phyloP scores from a whole-genome alignment of 805 yeast species.

The Ogataea populi-albae region DNA sequence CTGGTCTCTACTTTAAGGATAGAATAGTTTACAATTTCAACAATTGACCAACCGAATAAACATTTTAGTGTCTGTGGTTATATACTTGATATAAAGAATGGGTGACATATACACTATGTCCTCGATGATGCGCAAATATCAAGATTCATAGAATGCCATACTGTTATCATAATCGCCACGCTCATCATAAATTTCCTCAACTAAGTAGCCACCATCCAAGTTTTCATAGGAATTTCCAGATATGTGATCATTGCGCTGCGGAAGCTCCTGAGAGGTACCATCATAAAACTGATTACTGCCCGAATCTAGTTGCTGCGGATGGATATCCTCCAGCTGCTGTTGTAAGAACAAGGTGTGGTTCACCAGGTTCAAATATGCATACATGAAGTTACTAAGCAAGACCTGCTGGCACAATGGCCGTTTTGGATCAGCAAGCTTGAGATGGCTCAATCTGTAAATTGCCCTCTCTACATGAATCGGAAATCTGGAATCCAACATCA shows the following conservation, averaged over 20 bases:
- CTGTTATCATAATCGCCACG: slow-evolving; percentile 11
- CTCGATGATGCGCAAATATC: slow-evolving; percentile 1
- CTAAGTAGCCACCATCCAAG: slow-evolving; percentile 4
- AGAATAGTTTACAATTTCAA: too few species aligned
- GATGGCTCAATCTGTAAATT: slow-evolving; percentile 84
- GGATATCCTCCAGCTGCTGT: slow-evolving; percentile 44
- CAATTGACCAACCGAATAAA: too few species aligned
- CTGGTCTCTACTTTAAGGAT: slow-evolving; percentile 2
- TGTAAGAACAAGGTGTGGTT: slow-evolving; percentile 85
- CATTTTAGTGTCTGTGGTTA: too few species aligned
- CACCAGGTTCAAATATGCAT: slow-evolving; percentile 89
- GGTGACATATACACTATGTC: too few species aligned
- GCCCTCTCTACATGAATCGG: slow-evolving; percentile 97
- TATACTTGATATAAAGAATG: too few species aligned
- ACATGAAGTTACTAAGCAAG: slow-evolving; percentile 91
- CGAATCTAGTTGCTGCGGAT: slow-evolving; percentile 9
- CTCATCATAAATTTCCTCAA: slow-evolving; percentile 12
- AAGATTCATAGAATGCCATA: slow-evolving; percentile 12
- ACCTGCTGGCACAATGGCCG: slow-evolving; percentile 92
- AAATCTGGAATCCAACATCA: slow-evolving; percentile 81
- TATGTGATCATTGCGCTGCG: not conserved
- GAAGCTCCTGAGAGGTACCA: not conserved
- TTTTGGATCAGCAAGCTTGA: slow-evolving; percentile 91
- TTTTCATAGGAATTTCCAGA: slow-evolving; percentile 1
- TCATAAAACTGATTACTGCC: slow-evolving; percentile 5